A percentile compares a stretch with the other conserved stretches of the same genome.
Conservation (phyloP, 352 stramenopile species). For the Phytophthora pisi region DNA sequence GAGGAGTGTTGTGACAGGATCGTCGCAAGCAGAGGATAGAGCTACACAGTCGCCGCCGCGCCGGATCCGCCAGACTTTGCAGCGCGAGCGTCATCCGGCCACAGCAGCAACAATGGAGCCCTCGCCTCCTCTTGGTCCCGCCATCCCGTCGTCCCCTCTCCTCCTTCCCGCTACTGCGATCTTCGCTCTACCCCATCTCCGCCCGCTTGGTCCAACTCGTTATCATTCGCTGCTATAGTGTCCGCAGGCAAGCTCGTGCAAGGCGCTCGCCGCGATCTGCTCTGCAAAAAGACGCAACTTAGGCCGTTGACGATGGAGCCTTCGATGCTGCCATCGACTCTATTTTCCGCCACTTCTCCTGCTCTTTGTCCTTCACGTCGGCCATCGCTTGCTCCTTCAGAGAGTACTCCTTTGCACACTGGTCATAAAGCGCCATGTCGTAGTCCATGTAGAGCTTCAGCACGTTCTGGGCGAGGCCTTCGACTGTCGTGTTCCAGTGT, state of each 20-base stretch:
- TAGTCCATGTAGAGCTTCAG: constrained; percentile 94
- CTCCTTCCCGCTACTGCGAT: constrained; percentile 11
- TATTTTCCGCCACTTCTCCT: constrained; percentile 94
- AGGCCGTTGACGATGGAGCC: constrained; percentile 48
- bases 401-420: constrained; percentile 88
- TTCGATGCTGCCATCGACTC: constrained; percentile 89
- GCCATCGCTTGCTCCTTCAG: constrained; percentile 71
- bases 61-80: constrained; percentile 15
- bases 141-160: constrained; percentile 9
- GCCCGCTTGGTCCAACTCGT: constrained; percentile 23
- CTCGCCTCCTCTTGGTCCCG: constrained; percentile 14
- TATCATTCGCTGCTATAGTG: constrained; percentile 29
- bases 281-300: constrained; percentile 29
- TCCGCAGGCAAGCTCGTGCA: constrained; percentile 11
- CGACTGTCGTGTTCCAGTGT: constrained; percentile 98
- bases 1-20: constrained; percentile 16
- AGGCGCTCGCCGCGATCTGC: constrained; percentile 12
- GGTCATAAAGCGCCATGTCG: constrained; percentile 94
- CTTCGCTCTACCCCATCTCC: constrained; percentile 17
- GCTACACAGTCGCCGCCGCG: neutral
- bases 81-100: constrained; percentile 7
- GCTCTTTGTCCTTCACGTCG: constrained; percentile 80
- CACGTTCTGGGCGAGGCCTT: constrained; percentile 93
- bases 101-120: constrained; percentile 4
- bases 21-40: constrained; percentile 17